Evolutionary conservation across 2,329 filamentous ascomycete species (phyloP).

Genomic region (Sarocladium strictum): DNA sequence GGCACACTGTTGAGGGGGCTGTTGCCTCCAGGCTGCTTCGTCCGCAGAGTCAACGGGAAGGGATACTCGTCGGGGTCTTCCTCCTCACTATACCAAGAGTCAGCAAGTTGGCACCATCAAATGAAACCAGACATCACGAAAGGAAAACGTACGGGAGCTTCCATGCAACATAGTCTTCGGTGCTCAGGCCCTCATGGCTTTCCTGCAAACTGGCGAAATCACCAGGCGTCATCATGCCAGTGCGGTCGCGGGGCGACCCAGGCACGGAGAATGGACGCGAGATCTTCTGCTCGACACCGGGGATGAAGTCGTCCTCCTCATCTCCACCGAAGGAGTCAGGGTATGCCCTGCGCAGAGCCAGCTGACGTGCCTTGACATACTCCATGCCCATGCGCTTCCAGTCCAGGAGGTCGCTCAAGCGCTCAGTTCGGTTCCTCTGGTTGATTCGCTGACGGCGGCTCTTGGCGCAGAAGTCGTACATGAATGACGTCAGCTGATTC

Average conservation of each 20-base stretch:
- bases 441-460: constrained; percentile 96
- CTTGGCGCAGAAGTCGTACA: constrained; percentile 93
- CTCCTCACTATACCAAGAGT: constrained; percentile 87
- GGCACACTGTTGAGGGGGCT: constrained; percentile 26
- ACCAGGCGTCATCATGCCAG: constrained; percentile 98
- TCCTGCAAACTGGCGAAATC: constrained; percentile 97
- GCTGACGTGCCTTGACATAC: constrained; percentile 93
- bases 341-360: constrained; percentile 88
- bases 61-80: constrained; percentile 77
- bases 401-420: constrained; percentile 88
- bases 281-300: constrained; percentile 90
- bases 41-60: constrained; percentile 52
- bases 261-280: constrained; percentile 90
- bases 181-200: constrained; percentile 84
- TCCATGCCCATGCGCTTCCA: constrained; percentile 99
- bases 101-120: too few species aligned
- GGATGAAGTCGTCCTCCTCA: constrained; percentile 83
- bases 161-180: constrained; percentile 98
- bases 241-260: constrained; percentile 82
- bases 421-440: constrained; percentile 93
- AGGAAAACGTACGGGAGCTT: constrained; percentile 94
- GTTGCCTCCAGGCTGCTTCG: constrained; percentile 39
- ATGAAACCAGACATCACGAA: too few species aligned
- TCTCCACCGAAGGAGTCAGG: constrained; percentile 77
- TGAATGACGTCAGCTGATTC: constrained; percentile 79